A percentile compares a stretch with the other conserved stretches of the same genome.
Evolutionary conservation across 2,329 filamentous ascomycete genomes (phyloP).

Genomic region (Scorias spongiosa): DNA sequence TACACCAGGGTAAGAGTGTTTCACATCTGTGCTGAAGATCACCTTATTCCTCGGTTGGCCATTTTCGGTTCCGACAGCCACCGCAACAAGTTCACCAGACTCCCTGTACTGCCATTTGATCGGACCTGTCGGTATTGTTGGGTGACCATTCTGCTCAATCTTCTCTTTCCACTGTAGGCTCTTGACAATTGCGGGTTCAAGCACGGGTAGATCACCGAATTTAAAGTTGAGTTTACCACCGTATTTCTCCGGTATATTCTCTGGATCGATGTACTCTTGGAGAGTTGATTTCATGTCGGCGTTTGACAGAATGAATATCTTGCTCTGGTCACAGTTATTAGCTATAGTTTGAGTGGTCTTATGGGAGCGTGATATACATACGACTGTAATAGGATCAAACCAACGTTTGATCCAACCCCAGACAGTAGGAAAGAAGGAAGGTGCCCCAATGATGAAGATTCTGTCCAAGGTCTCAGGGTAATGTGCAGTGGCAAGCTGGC

Average conservation of each 20-base stretch:
- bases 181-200: conserved; percentile 43
- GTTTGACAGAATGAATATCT: conserved; percentile 77
- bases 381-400: conserved; percentile 74
- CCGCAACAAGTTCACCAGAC: conserved; percentile 28
- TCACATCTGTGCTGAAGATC: conserved; percentile 22
- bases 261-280: conserved; percentile 62
- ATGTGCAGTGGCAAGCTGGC: conserved; percentile 74
- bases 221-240: conserved; percentile 73
- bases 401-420: conserved; percentile 93
- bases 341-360: neutral
- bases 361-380: conserved; percentile 4
- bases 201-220: conserved; percentile 58
- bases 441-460: conserved; percentile 78
- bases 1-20: conserved; percentile 8
- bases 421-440: conserved; percentile 78
- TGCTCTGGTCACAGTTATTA: conserved; percentile 35
- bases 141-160: conserved; percentile 13
- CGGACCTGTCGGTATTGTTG: conserved; percentile 32
- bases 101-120: conserved; percentile 29
- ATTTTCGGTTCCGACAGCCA: conserved; percentile 29
- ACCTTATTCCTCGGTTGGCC: conserved; percentile 24
- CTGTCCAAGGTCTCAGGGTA: conserved; percentile 89
- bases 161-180: conserved; percentile 26
- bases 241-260: conserved; percentile 78
- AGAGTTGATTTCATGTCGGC: conserved; percentile 64